Evolutionary conservation across 2,329 filamentous ascomycete species (phyloP).

Genomic region (Ophiostoma sp.): DNA sequence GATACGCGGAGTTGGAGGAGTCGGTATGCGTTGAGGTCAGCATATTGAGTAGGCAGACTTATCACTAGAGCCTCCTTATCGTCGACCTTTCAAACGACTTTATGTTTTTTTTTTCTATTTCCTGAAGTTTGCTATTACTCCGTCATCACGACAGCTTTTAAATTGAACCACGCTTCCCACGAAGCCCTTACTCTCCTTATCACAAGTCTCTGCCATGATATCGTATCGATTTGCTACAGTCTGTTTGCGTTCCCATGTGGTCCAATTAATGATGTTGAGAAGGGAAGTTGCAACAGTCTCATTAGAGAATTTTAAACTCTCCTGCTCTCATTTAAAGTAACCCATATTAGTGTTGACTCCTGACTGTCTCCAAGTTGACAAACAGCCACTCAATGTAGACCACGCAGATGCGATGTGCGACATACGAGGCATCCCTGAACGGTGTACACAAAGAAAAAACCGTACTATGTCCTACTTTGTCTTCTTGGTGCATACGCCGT

Average conservation of each 20-base stretch:
- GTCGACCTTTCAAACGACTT: not conserved
- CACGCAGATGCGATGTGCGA: not conserved
- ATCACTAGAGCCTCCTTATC: not conserved
- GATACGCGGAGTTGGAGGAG: conserved; percentile 1
- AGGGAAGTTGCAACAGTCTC: not conserved
- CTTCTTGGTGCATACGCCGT: not conserved
- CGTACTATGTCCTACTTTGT: not conserved
- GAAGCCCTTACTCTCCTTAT: not conserved
- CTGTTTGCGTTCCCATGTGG: not conserved
- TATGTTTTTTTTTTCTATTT: not conserved
- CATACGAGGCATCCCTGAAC: not conserved
- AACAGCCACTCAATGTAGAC: not conserved
- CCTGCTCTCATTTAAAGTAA: not conserved
- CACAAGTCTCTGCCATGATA: not conserved
- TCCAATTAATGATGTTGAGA: not conserved
- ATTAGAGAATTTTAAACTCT: not conserved
- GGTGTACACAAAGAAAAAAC: not conserved
- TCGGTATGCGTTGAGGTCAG: not conserved
- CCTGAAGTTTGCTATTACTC: not conserved
- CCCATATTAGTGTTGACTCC: not conserved
- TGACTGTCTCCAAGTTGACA: not conserved
- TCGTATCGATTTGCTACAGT: not conserved
- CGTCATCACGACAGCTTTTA: not conserved
- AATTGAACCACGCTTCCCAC: not conserved
- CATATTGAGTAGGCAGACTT: not conserved